These are phyloP conservation scores for Kuraishia borneana DNA, from an alignment of 805 yeast genomes.

Conservation along the genomic window DNA sequence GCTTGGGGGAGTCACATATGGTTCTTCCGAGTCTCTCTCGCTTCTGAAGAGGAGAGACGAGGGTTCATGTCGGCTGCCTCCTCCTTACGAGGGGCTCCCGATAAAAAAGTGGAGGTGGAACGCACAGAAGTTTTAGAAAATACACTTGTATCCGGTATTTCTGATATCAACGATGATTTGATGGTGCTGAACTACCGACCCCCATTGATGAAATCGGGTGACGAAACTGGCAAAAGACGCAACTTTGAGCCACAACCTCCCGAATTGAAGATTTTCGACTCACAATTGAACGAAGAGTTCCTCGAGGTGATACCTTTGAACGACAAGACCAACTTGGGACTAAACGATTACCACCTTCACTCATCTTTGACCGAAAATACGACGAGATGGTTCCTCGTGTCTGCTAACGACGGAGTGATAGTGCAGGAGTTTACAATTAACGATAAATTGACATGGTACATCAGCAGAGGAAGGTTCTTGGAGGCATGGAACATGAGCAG, in stretches of 20 bases:
- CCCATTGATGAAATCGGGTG: conserved; percentile 16
- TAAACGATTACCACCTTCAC: conserved; percentile 71
- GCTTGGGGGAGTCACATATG: conserved; percentile 83
- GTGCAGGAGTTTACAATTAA: conserved; percentile 59
- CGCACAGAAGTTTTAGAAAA: conserved; percentile 35
- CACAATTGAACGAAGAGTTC: conserved; percentile 59
- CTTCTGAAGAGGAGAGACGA: too few species aligned
- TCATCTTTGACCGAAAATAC: conserved; percentile 29
- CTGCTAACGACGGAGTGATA: conserved; percentile 73
- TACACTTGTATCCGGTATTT: conserved; percentile 62
- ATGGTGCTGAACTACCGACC: conserved; percentile 45
- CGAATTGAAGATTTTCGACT: conserved; percentile 60
- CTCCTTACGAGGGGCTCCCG: conserved; percentile 35
- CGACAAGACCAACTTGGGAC: conserved; percentile 46
- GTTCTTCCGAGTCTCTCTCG: conserved; percentile 40
- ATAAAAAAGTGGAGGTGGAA: conserved; percentile 33
- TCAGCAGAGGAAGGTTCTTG: conserved; percentile 36
- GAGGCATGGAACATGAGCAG: conserved; percentile 77
- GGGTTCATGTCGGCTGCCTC: conserved; percentile 47
- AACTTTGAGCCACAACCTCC: conserved; percentile 37
- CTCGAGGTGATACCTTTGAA: conserved; percentile 69
- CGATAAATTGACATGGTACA: conserved; percentile 69
- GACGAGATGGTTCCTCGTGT: conserved; percentile 50
- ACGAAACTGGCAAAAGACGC: background rate
- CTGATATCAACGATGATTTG: conserved; percentile 59